Percentiles rank a stretch among this genome's conserved stretches.
Conservation (phyloP, 2,329 filamentous ascomycete genomes). For the Neoarthrinium moseri region DNA sequence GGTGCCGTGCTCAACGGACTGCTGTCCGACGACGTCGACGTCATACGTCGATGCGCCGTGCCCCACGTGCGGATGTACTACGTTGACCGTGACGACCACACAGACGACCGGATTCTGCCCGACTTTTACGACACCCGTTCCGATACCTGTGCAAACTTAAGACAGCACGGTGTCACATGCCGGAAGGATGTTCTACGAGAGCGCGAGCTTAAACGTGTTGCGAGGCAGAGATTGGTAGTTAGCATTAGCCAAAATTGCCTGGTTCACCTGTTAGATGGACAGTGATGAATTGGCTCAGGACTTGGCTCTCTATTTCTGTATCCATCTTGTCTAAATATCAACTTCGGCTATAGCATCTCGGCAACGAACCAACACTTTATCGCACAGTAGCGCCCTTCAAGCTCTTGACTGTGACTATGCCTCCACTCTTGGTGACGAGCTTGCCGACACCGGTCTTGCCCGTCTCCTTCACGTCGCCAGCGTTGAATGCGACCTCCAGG, state of each 20-base stretch:
- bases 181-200: too few relatives aligned
- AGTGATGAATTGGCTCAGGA: too few relatives aligned
- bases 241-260: too few relatives aligned
- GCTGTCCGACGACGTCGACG: slow-evolving; percentile 35
- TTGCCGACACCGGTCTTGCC: slow-evolving; percentile 66
- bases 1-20: slow-evolving; percentile 35
- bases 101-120: slow-evolving; percentile 25
- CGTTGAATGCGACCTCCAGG: slow-evolving; percentile 85
- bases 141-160: too few relatives aligned
- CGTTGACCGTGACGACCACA: slow-evolving; percentile 25
- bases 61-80: slow-evolving; percentile 24
- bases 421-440: slow-evolving; percentile 75
- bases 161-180: too few relatives aligned
- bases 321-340: not conserved
- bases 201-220: too few relatives aligned
- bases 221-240: too few relatives aligned
- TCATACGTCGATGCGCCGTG: slow-evolving; percentile 18
- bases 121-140: slow-evolving; percentile 12
- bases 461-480: slow-evolving; percentile 71
- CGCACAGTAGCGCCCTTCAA: slow-evolving; percentile 80
- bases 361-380: slow-evolving; percentile 42
- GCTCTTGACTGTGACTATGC: slow-evolving; percentile 78
- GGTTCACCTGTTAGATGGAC: too few relatives aligned
- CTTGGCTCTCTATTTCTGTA: not conserved
- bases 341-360: too few relatives aligned